Conservation (phyloP, 768 basidiomycete genomes). For the Paxillus involutus region DNA sequence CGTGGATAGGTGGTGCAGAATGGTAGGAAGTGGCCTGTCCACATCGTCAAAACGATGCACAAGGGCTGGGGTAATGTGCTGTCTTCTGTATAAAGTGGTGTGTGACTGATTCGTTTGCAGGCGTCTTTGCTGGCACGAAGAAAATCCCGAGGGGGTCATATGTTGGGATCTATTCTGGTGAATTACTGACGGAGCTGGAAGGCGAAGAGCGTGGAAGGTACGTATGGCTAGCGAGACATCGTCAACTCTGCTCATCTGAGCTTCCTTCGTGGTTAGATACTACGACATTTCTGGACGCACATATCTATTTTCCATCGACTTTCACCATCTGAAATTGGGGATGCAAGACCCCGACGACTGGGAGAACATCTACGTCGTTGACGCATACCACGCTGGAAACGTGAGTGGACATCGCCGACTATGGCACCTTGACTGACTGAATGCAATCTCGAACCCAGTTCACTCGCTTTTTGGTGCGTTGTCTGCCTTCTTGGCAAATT, state of each 20-base stretch:
- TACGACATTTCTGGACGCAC: conserved; percentile 76
- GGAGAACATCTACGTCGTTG: conserved; percentile 56
- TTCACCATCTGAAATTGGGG: conserved; percentile 54
- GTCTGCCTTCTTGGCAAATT: background rate
- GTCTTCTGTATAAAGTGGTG: background rate
- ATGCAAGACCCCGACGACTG: conserved; percentile 24
- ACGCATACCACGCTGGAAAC: conserved; percentile 88
- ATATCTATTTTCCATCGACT: conserved; percentile 84
- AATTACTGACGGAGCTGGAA: conserved; percentile 69
- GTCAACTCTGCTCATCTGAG: background rate
- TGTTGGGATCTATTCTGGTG: conserved; percentile 85
- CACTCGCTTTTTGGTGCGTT: conserved; percentile 75
- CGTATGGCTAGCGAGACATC: conserved; percentile 22
- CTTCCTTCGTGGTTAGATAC: conserved; percentile 39
- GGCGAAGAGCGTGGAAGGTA: conserved; percentile 68
- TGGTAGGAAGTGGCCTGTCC: conserved; percentile 63
- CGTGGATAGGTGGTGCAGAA: conserved; percentile 72
- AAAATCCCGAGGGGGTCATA: conserved; percentile 70
- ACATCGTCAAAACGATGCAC: conserved; percentile 64
- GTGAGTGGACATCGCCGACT: conserved; percentile 41
- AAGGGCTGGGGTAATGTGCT: conserved; percentile 84
- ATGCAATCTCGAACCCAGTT: conserved; percentile 49
- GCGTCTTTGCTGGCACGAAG: conserved; percentile 66
- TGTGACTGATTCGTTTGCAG: conserved; percentile 35
- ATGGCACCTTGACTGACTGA: background rate